Conservation (phyloP, 768 basidiomycete species). For the Phylloporus scabripes region DNA sequence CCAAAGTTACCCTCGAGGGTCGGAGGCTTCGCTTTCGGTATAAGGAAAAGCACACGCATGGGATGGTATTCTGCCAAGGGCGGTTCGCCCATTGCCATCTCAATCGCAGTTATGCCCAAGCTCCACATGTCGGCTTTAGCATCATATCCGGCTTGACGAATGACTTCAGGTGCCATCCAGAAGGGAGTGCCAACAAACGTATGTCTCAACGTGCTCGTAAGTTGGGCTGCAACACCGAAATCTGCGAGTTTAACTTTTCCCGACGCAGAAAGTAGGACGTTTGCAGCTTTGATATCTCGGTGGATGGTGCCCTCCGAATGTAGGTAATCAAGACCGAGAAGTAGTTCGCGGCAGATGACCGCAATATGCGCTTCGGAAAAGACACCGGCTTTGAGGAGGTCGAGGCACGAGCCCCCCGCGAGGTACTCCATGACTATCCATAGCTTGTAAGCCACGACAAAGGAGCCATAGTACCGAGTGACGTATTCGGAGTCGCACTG, state of each 20-base stretch:
- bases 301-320: slow-evolving; percentile 95
- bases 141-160: slow-evolving; percentile 95
- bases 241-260: slow-evolving; percentile 98
- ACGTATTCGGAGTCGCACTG: slow-evolving; percentile 97
- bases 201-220: slow-evolving; percentile 89
- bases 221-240: slow-evolving; percentile 96
- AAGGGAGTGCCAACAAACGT: slow-evolving; percentile 98
- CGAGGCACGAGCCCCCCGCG: slow-evolving; percentile 96
- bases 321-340: slow-evolving; percentile 93
- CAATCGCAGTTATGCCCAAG: slow-evolving; percentile 95
- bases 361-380: slow-evolving; percentile 95
- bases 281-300: slow-evolving; percentile 98
- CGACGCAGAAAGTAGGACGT: slow-evolving; percentile 82
- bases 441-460: slow-evolving; percentile 93
- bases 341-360: slow-evolving; percentile 87
- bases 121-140: slow-evolving; percentile 98
- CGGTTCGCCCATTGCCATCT: slow-evolving; percentile 97
- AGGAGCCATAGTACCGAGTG: slow-evolving; percentile 94
- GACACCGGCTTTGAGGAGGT: slow-evolving; percentile 85
- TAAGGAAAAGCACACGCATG: slow-evolving; percentile 96
- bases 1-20: slow-evolving; percentile 84
- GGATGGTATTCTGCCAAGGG: slow-evolving; percentile 97
- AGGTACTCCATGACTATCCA: slow-evolving; percentile 99
- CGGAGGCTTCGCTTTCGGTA: slow-evolving; percentile 94
- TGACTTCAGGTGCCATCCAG: slow-evolving; percentile 99